Evolutionary conservation across 2,329 filamentous ascomycete species (phyloP).

Genomic region (Incumbomyces delicatus): DNA sequence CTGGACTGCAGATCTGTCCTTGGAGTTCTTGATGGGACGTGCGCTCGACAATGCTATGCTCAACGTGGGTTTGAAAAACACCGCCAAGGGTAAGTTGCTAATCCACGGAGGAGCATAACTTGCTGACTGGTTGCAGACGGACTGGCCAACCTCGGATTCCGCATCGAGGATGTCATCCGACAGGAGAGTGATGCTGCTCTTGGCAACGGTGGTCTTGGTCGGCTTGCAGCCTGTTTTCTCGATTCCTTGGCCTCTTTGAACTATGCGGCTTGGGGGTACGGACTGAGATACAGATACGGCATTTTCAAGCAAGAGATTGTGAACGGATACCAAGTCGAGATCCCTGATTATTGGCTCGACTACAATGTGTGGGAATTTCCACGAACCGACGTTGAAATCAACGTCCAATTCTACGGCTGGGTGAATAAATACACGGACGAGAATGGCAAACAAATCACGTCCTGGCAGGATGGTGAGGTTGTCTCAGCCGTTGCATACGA

Average conservation of each 20-base stretch:
- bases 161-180: conserved; percentile 86
- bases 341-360: conserved; percentile 98
- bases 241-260: conserved; percentile 92
- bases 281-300: conserved; percentile 85
- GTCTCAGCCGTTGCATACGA: conserved; percentile 91
- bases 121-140: conserved; percentile 51
- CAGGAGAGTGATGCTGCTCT: conserved; percentile 95
- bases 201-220: conserved; percentile 89
- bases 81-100: conserved; percentile 57
- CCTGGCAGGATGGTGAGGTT: conserved; percentile 88
- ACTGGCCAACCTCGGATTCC: conserved; percentile 81
- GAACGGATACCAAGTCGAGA: conserved; percentile 94
- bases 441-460: conserved; percentile 61
- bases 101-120: conserved; percentile 1
- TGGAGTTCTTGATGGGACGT: conserved; percentile 96
- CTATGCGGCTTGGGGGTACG: conserved; percentile 95
- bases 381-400: conserved; percentile 85
- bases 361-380: conserved; percentile 99
- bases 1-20: conserved; percentile 59
- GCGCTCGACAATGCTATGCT: conserved; percentile 98
- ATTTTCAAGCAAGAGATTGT: conserved; percentile 99
- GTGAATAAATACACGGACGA: conserved; percentile 67
- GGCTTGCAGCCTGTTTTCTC: conserved; percentile 90
- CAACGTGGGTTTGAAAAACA: conserved; percentile 79
- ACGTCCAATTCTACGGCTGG: conserved; percentile 91